A percentile compares a stretch with the other conserved stretches of the same genome.
These are phyloP conservation scores for Ustilago nuda DNA, from an alignment of 1,284 basidiomycete species.

Conservation along the genomic window DNA sequence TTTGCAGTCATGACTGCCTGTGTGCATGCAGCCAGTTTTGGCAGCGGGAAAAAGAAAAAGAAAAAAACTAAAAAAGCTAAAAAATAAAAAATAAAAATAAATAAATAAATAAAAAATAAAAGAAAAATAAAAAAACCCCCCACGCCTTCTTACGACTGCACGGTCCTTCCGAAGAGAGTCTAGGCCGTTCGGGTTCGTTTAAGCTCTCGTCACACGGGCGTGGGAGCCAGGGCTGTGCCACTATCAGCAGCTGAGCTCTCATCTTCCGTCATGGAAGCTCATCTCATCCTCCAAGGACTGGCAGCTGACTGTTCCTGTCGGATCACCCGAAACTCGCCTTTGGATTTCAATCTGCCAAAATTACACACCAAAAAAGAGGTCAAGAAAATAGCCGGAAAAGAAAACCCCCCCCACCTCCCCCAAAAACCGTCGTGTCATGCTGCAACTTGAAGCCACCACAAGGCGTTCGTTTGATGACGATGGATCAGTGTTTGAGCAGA, in stretches of 20 bases:
- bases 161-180: neutral
- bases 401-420: no score
- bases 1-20: conserved; percentile 1
- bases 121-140: no score
- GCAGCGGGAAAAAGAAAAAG: neutral
- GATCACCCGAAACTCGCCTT: neutral
- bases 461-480: no score
- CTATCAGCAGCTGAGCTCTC: neutral
- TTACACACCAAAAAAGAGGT: neutral
- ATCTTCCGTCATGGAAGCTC: neutral
- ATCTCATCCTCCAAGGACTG: neutral
- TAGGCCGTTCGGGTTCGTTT: no score
- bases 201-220: neutral
- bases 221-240: neutral
- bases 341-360: neutral
- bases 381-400: neutral
- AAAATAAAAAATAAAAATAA: no score
- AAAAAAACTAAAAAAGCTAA: no score
- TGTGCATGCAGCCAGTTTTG: conserved; percentile 1
- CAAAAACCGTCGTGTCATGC: no score
- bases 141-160: neutral
- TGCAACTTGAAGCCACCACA: no score
- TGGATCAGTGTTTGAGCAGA: neutral
- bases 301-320: neutral
- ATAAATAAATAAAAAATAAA: no score